Evolutionary conservation across 2,329 filamentous ascomycete species (phyloP).

Genomic region (Malbranchea zuffiana): DNA sequence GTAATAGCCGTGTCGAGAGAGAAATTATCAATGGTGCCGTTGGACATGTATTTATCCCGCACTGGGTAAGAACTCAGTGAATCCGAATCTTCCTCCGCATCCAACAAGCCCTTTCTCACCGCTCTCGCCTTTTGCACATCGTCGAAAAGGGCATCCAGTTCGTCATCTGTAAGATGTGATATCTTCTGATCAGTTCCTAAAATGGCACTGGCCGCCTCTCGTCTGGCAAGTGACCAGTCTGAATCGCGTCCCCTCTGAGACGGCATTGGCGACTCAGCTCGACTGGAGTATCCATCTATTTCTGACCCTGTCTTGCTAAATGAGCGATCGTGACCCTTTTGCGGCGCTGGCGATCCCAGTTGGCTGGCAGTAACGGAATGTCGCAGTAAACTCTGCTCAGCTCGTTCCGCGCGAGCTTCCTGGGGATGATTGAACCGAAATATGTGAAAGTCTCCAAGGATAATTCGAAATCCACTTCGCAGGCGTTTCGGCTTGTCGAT

Average conservation of each 20-base stretch:
- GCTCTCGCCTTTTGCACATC: conserved; percentile 84
- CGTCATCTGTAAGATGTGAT: conserved; percentile 78
- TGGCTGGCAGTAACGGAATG: conserved; percentile 62
- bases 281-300: conserved; percentile 56
- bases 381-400: conserved; percentile 74
- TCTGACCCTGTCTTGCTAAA: conserved; percentile 71
- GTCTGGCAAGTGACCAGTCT: conserved; percentile 87
- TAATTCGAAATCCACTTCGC: conserved; percentile 86
- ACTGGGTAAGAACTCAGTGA: conserved; percentile 78
- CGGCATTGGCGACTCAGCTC: conserved; percentile 69
- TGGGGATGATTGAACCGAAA: conserved; percentile 93
- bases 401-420: conserved; percentile 85
- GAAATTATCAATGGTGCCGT: conserved; percentile 88
- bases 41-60: conserved; percentile 91
- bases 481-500: conserved; percentile 77
- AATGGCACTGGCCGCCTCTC: conserved; percentile 86
- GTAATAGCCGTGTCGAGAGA: conserved; percentile 89
- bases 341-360: conserved; percentile 51
- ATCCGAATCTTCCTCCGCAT: conserved; percentile 67
- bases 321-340: conserved; percentile 60
- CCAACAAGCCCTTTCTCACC: conserved; percentile 60
- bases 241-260: conserved; percentile 61
- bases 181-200: conserved; percentile 88
- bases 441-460: conserved; percentile 95
- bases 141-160: conserved; percentile 85